Percentiles rank a stretch among this genome's conserved stretches.
phyloP scores from a whole-genome alignment of 768 basidiomycete species.

The Phlegmacium glaucopus region DNA sequence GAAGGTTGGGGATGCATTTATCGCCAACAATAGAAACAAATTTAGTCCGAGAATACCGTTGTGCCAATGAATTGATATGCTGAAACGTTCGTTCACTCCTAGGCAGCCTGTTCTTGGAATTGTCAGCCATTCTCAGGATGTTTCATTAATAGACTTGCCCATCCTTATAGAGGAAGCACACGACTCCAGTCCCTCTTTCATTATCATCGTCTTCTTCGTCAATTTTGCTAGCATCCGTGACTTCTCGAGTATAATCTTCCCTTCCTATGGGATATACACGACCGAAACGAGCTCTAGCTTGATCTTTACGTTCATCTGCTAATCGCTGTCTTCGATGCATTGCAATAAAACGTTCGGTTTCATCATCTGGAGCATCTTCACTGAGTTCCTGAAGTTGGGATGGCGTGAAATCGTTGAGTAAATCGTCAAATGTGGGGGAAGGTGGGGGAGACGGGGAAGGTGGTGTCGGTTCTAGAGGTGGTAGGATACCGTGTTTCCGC shows the following conservation, averaged over 20 bases:
- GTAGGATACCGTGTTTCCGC: slow-evolving; percentile 88
- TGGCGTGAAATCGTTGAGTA: slow-evolving; percentile 60
- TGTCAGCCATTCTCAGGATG: too few relatives aligned
- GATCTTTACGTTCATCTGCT: slow-evolving; percentile 54
- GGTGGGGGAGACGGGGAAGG: slow-evolving; percentile 80
- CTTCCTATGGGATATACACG: slow-evolving; percentile 83
- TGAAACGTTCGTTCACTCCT: slow-evolving; percentile 73
- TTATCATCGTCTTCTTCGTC: slow-evolving; percentile 63
- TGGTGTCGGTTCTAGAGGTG: slow-evolving; percentile 65
- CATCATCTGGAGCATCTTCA: slow-evolving; percentile 75
- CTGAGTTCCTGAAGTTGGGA: slow-evolving; percentile 64
- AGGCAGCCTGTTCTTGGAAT: slow-evolving; percentile 55
- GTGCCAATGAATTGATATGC: slow-evolving; percentile 70
- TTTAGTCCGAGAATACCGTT: slow-evolving; percentile 87
- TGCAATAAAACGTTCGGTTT: slow-evolving; percentile 70
- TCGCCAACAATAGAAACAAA: slow-evolving; percentile 94
- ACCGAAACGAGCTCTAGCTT: slow-evolving; percentile 72
- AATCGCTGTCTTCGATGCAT: slow-evolving; percentile 62
- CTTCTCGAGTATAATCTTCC: slow-evolving; percentile 92
- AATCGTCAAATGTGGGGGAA: slow-evolving; percentile 65
- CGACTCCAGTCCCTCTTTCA: slow-evolving; percentile 82
- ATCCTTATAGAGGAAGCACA: slow-evolving; percentile 95
- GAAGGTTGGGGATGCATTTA: slow-evolving; percentile 95
- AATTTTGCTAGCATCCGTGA: slow-evolving; percentile 86
- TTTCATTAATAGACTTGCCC: slow-evolving; percentile 50